A percentile compares a stretch with the other conserved stretches of the same genome.
phyloP scores from a whole-genome alignment of 1,139 yeast genomes.

The Candida labiduridarum region DNA sequence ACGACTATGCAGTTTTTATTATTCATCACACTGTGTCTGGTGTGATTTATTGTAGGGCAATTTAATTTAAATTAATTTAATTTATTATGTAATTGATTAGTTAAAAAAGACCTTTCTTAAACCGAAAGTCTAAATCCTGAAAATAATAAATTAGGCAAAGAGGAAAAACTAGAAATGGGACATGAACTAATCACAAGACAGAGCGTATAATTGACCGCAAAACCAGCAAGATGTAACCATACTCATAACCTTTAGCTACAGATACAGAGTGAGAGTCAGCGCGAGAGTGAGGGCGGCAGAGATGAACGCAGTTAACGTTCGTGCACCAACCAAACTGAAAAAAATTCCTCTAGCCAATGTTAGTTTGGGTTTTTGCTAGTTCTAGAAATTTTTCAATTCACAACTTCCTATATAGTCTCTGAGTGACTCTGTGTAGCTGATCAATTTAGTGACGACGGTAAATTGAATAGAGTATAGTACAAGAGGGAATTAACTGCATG shows the following conservation, averaged over 20 bases:
- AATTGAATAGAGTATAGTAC: no score
- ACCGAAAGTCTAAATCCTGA: not conserved
- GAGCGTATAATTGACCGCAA: no score
- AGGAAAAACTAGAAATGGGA: not conserved
- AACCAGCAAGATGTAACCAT: no score
- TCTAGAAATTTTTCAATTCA: not conserved
- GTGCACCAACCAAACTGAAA: not conserved
- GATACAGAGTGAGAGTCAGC: no score
- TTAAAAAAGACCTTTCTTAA: not conserved
- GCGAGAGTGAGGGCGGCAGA: no score
- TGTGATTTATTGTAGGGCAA: not conserved
- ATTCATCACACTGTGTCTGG: no score
- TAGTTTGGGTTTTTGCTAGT: not conserved
- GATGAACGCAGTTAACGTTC: not conserved
- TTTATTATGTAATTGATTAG: not conserved
- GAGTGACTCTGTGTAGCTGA: no score
- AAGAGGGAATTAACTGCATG: no score
- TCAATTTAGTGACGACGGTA: no score
- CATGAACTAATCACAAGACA: not conserved
- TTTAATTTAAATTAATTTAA: not conserved
- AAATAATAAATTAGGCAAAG: not conserved
- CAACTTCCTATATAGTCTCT: no score
- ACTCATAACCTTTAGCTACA: not conserved
- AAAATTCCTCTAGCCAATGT: not conserved
- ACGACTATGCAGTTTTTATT: no score